These are phyloP conservation scores for Pulveroboletus sp. DNA, from an alignment of 768 basidiomycete genomes.

Conservation along the genomic window DNA sequence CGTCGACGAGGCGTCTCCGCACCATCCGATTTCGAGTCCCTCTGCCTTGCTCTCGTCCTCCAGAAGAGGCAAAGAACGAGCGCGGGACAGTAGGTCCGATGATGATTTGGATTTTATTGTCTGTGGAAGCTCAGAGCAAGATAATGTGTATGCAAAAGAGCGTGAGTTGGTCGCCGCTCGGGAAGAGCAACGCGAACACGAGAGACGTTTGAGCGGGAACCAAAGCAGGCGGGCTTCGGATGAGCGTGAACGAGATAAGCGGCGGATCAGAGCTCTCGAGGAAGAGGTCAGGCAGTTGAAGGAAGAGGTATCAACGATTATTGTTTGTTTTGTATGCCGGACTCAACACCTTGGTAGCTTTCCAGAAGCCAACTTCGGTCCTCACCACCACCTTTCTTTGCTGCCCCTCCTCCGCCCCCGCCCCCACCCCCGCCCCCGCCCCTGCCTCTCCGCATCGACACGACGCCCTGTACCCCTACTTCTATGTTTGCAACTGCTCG, in stretches of 20 bases:
- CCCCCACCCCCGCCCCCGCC: slow-evolving; percentile 34
- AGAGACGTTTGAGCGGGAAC: slow-evolving; percentile 39
- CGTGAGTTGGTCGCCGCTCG: slow-evolving; percentile 56
- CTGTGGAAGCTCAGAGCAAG: slow-evolving; percentile 43
- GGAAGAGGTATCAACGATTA: slow-evolving; percentile 44
- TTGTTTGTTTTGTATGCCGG: background rate
- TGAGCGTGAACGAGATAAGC: slow-evolving; percentile 58
- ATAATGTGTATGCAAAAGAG: slow-evolving; percentile 57
- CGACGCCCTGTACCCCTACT: slow-evolving; percentile 27
- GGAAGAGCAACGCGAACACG: slow-evolving; percentile 48
- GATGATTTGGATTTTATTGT: slow-evolving; percentile 28
- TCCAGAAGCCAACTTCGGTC: slow-evolving; percentile 35
- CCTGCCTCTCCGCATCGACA: slow-evolving; percentile 31
- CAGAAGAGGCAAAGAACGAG: slow-evolving; percentile 49
- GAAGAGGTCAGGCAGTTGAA: slow-evolving; percentile 60
- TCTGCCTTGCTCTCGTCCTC: slow-evolving; percentile 5
- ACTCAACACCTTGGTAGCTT: slow-evolving; percentile 36
- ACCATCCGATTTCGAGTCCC: background rate
- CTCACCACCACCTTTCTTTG: slow-evolving; percentile 6
- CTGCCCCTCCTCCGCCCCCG: slow-evolving; percentile 44
- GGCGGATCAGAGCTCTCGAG: slow-evolving; percentile 60
- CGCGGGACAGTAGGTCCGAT: slow-evolving; percentile 26
- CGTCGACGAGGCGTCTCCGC: slow-evolving; percentile 14
- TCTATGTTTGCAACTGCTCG: slow-evolving; percentile 57
- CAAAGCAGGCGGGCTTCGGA: slow-evolving; percentile 26